These are phyloP conservation scores for Helenozyma baotianmanensis DNA, from an alignment of 805 yeast species.

Conservation along the genomic window DNA sequence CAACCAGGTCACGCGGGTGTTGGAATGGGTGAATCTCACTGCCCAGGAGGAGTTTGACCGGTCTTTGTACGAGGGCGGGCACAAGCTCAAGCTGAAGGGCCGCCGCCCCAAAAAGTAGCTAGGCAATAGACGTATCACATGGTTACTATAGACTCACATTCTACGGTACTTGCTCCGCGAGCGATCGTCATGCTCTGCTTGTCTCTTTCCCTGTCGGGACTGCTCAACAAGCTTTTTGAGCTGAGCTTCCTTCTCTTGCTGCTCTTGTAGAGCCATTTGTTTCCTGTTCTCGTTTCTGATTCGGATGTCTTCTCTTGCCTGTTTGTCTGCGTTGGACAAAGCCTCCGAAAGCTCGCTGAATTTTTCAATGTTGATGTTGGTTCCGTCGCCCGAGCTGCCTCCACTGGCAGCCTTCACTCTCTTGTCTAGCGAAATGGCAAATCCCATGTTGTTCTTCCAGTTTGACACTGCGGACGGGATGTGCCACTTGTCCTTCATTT, in stretches of 20 bases:
- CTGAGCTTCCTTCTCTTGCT: conserved; percentile 25
- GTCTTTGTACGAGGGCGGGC: conserved; percentile 55
- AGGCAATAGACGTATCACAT: conserved; percentile 8
- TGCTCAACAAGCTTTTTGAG: conserved; percentile 26
- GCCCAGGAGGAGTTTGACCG: conserved; percentile 51
- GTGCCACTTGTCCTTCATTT: conserved; percentile 75
- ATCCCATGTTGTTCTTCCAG: conserved; percentile 94
- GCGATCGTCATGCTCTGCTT: conserved; percentile 4
- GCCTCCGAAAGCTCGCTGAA: conserved; percentile 67
- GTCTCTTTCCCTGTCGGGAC: conserved; percentile 15
- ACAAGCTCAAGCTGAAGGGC: conserved; percentile 21
- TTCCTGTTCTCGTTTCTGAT: conserved; percentile 23
- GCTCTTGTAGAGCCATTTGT: conserved; percentile 21
- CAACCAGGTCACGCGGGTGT: conserved; percentile 42
- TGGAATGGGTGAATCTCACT: conserved; percentile 59
- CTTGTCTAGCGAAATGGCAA: conserved; percentile 74
- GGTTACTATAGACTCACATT: not conserved
- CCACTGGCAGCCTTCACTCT: conserved; percentile 53
- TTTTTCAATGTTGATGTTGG: conserved; percentile 47
- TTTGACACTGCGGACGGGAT: conserved; percentile 90
- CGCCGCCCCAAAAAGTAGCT: conserved; percentile 13
- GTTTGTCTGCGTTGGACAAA: conserved; percentile 39
- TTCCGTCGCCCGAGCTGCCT: conserved; percentile 25
- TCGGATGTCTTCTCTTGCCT: conserved; percentile 26
- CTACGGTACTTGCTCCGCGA: conserved; percentile 10